Base-by-base conservation (phyloP, 306 rosid genomes). In the Cucurbita pepo region DNA sequence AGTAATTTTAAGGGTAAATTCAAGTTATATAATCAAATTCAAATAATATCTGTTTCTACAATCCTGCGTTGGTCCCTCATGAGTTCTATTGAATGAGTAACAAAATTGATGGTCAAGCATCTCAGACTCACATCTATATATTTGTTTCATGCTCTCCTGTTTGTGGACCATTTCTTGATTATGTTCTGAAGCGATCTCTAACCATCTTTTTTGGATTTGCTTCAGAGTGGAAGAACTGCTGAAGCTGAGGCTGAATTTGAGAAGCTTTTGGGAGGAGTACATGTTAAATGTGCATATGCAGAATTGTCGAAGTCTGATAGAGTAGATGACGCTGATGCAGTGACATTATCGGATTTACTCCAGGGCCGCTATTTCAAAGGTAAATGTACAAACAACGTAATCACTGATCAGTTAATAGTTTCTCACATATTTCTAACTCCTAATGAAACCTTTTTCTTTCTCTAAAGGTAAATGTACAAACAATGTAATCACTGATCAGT, bases 171-270 rank as follows among this genome's bases (percentile, higher is more conserved):
- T 41, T 10, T 66, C 55, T 12, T 9, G 3, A 22, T 2, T 44
- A 3, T 4, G 3, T 11, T 21, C 2, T 14, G 55, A 51, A 1
- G 18, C 56, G 41, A n/a, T 51, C 37, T 55, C 10, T 71, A n/a
- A 22, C 56, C 7, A 47, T 47, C 3, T 8, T 13, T 67, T 69
- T 7, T 75, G 56, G 21, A 3, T 44, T 34, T 78, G 76, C 83
- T 79, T 47, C 69, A 94, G 98, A 90, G 86, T 89, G 98, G 98
- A 85, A 87, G 88, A 87, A 78, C 77, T 57, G 77, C 83, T 56
- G 97, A 89, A 81, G 95, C 97, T 48, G 95, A 89, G 84, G 86
- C 84, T 63, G 90, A 88, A 82, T 87, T 90, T 78, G 95, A 85
- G 88, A 94, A 83, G 83, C 96, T 94, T 75, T 82, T 87, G 51